phyloP scores from a whole-genome alignment of 768 basidiomycete species.

The Hypsizygus marmoreus region DNA sequence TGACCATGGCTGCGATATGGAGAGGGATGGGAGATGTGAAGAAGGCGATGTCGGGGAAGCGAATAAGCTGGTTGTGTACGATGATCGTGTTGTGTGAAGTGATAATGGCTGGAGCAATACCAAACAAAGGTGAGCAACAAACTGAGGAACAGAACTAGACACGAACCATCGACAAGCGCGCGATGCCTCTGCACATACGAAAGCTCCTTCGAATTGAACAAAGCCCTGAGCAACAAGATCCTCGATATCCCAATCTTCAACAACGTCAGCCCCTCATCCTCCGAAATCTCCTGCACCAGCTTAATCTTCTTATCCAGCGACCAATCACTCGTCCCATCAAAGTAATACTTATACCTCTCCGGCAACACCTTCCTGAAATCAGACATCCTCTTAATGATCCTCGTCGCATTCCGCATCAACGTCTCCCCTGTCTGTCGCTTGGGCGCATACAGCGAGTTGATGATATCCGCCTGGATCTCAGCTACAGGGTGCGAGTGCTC shows the following conservation, averaged over 20 bases:
- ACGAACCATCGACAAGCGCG: constrained; percentile 77
- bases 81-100: constrained; percentile 88
- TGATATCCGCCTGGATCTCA: constrained; percentile 87
- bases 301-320: constrained; percentile 60
- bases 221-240: constrained; percentile 72
- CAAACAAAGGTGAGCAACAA: background rate
- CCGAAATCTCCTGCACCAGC: constrained; percentile 73
- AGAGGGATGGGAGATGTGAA: constrained; percentile 88
- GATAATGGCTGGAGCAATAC: constrained; percentile 65
- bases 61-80: constrained; percentile 80
- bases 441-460: constrained; percentile 82
- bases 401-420: constrained; percentile 74
- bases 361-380: constrained; percentile 72
- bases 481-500: constrained; percentile 72
- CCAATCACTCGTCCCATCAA: constrained; percentile 80
- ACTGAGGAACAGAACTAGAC: background rate
- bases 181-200: constrained; percentile 63
- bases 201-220: constrained; percentile 78
- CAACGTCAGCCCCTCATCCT: constrained; percentile 79
- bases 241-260: constrained; percentile 83
- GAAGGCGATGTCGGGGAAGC: constrained; percentile 84
- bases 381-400: constrained; percentile 77
- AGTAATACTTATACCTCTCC: constrained; percentile 71
- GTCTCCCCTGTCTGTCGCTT: constrained; percentile 68
- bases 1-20: constrained; percentile 91